phyloP scores from a whole-genome alignment of 192 early-diverging fungal genomes.

The Radiomyces spectabilis region DNA sequence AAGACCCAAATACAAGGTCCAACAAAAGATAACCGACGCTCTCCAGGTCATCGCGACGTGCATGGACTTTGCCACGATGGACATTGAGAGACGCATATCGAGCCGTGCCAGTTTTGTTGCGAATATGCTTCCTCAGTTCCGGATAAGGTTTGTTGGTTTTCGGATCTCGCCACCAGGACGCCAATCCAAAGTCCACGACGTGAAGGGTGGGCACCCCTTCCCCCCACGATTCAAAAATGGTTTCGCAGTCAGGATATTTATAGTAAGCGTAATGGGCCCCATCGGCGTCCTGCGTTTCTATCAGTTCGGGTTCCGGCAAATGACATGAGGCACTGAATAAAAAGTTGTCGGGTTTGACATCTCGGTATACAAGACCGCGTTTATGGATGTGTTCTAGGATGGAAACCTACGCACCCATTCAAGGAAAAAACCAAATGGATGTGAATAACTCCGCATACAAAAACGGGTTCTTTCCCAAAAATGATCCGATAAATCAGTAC shows the following conservation, averaged over 20 bases:
- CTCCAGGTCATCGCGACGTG: slow-evolving; percentile 81
- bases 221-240: slow-evolving; percentile 12
- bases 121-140: slow-evolving; percentile 25
- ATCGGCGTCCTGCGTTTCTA: slow-evolving; percentile 5
- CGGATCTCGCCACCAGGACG: slow-evolving; percentile 35
- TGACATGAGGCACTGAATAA: slow-evolving; percentile 33
- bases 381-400: slow-evolving; percentile 30
- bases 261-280: slow-evolving; percentile 1
- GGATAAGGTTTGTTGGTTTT: slow-evolving; percentile 34
- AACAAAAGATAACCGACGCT: slow-evolving; percentile 76
- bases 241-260: slow-evolving; percentile 8
- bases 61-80: slow-evolving; percentile 74
- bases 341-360: slow-evolving; percentile 79
- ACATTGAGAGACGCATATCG: slow-evolving; percentile 82
- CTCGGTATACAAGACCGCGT: slow-evolving; percentile 52
- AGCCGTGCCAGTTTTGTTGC: slow-evolving; percentile 66
- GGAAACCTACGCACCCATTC: slow-evolving; percentile 7
- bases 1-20: slow-evolving; percentile 62
- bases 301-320: slow-evolving; percentile 11
- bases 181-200: slow-evolving; percentile 48
- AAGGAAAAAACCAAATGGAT: neutral
- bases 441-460: neutral
- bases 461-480: neutral
- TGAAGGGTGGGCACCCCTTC: slow-evolving; percentile 33
- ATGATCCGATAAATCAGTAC: slow-evolving; percentile 18